Conservation (phyloP, 495 filamentous ascomycete species). For the Oleoguttula mirabilis region DNA sequence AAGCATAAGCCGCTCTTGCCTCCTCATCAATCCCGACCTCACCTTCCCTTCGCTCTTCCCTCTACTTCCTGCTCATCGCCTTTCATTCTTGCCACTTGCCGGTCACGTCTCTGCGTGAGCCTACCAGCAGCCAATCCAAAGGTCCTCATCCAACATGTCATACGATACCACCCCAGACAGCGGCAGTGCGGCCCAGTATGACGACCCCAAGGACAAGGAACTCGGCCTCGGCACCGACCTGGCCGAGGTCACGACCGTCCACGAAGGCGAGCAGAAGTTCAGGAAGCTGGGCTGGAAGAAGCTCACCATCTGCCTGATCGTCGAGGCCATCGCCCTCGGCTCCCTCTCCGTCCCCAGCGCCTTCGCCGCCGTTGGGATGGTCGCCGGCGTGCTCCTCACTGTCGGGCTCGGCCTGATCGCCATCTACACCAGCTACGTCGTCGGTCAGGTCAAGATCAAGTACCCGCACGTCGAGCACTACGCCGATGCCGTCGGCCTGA, state of each 20-base stretch:
- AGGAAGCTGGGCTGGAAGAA: conserved; percentile 5
- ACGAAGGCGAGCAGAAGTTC: conserved; percentile 7
- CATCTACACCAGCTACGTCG: conserved; percentile 16
- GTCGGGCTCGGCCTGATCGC: conserved; percentile 9
- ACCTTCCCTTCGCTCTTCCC: no score
- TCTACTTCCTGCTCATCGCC: no score
- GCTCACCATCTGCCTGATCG: conserved; percentile 41
- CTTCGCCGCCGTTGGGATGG: conserved; percentile 53
- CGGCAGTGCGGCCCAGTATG: no score
- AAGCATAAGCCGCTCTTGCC: no score
- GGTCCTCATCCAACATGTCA: no score
- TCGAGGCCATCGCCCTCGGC: conserved; percentile 63
- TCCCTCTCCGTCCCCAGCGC: conserved; percentile 52
- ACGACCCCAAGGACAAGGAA: no score
- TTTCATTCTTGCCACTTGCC: no score
- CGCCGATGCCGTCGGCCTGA: conserved; percentile 9
- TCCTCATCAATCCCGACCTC: no score
- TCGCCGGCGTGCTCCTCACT: conserved; percentile 31
- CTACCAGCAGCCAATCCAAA: no score
- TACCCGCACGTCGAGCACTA: conserved; percentile 12
- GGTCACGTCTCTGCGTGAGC: no score
- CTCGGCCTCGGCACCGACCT: no score
- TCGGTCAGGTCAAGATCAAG: conserved; percentile 11
- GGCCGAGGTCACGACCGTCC: background rate
- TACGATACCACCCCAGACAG: no score